Conservation (phyloP, 495 filamentous ascomycete species). For the Neurospora tetrasperma region DNA sequence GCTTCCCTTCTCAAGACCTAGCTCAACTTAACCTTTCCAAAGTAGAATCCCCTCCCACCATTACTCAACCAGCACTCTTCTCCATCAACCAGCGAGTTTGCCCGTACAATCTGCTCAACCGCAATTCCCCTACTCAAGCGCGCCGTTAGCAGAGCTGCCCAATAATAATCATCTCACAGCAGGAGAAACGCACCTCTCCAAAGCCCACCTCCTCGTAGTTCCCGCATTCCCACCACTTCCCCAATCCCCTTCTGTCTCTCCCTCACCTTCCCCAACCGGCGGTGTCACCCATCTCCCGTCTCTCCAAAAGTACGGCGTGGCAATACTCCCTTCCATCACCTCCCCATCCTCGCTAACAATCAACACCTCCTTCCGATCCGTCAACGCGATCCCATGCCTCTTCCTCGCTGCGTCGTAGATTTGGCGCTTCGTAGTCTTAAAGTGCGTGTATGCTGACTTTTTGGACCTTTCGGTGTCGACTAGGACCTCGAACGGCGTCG, state of each 20-base stretch:
- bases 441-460: constrained; percentile 56
- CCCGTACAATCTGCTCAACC: constrained; percentile 49
- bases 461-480: constrained; percentile 43
- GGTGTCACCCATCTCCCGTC: constrained; percentile 59
- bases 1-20: neutral
- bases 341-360: constrained; percentile 55
- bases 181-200: constrained; percentile 39
- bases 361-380: constrained; percentile 58
- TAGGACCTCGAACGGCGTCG: constrained; percentile 35
- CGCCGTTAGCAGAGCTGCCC: constrained; percentile 5
- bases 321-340: constrained; percentile 79
- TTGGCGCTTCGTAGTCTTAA: constrained; percentile 62
- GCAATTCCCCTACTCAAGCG: constrained; percentile 34
- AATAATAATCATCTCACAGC: neutral
- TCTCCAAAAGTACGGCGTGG: constrained; percentile 70
- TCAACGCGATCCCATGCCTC: constrained; percentile 43
- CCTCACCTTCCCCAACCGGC: constrained; percentile 24
- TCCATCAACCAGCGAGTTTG: constrained; percentile 49
- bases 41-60: constrained; percentile 68
- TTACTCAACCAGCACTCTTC: constrained; percentile 82
- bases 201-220: constrained; percentile 70
- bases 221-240: constrained; percentile 69
- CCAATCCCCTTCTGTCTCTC: neutral
- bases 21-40: constrained; percentile 20
- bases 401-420: constrained; percentile 55